Base-by-base conservation (phyloP, 73 alveolate genomes). In the Paramecium primaurelia region DNA sequence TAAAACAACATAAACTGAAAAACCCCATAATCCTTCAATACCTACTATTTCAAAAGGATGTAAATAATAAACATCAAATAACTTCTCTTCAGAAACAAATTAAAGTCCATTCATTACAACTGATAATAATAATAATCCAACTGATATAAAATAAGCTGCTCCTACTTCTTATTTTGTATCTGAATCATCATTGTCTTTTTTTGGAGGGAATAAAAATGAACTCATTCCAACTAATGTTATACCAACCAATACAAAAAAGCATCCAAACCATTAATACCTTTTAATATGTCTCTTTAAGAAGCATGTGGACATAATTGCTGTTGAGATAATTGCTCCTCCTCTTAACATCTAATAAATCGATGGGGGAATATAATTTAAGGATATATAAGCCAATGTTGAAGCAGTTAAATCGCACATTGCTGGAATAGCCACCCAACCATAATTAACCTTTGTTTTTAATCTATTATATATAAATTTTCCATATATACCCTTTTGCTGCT, bases 21-120 rank as follows among this genome's bases (percentile, higher is more conserved):
- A 90, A 20, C 99, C 99, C 98, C 99, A 97, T 93, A 96, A 87
- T 54, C 99, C 99, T 93, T 98, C 99, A 59, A 95, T 75, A 6
- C 99, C 99, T 5, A 97, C 99, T 0, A 97, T 98, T 88, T 96
- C 97, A 86, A 98, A 92, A 45, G 99, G 99, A 80, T 96, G 98
- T 28, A 95, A 77, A 84, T 94, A 95, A 89, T 95, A 96, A n/a
- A 77, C 75, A 18, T 94, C 95, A 20, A 96, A 95, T 7, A 96
- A 91, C 58, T 96, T 97, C 87, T 97, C 97, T 95, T 97, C 98
- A 80, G 96, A 94, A 51, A 96, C 96, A 83, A 89, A 89, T 49
- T 71, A 32, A 26, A 89, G 54, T 14, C 94, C 94, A 45, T 89
- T 89, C 40, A 64, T 45, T 18, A 89, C 59, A 44, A 89, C 92